Base-by-base conservation (phyloP, 2,329 filamentous ascomycete species). In the Didymellaceae sp. region DNA sequence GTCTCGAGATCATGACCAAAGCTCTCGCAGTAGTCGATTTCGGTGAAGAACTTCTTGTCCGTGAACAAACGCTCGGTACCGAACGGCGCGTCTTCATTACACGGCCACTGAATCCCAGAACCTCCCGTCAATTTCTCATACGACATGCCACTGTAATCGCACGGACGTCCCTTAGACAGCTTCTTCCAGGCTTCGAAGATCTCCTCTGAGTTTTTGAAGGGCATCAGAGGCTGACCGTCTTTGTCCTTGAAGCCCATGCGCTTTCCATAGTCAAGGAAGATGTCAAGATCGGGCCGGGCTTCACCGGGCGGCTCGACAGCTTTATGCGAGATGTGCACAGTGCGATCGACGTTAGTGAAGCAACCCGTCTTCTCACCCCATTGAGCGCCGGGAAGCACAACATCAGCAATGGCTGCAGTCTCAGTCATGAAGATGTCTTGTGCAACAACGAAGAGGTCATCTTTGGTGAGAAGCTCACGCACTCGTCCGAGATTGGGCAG, bases 1-100 rank as follows among this genome's bases (percentile, higher is more conserved):
- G 49, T 52, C 21, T 52, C 49, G 14, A 52, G 49, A 21, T 52
- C 49, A n/a, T 52, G 49, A 7, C 49, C 49, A 33, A 52, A 52
- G 37, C 49, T 52, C 16, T 52, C 37, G 31, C 49, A 46, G 16
- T 52, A 45, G 16, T 52, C 43, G 6, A 46, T 33, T 17, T 39
- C 42, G 9, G 50, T 54, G 17, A 48, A 54, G 35, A 49, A 54
- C 9, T 45, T 49, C 14, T 46, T 46, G 28, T 54, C 40, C 5
- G 44, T 30, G 16, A 54, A 54, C 13, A 54, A 22, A 5, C 50
- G 44, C 22, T 54, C 50, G 5, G 39, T 54, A 18, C 50, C 50
- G 25, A 45, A 48, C n/a, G 45, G 50, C 2, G 40, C 37, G 4
- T 54, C 34, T 13, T 48, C 45, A n/a, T 48, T 54, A 18, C 50